Base-by-base conservation (phyloP, 106 monocot genomes). In the Cymbidium sinense region DNA sequence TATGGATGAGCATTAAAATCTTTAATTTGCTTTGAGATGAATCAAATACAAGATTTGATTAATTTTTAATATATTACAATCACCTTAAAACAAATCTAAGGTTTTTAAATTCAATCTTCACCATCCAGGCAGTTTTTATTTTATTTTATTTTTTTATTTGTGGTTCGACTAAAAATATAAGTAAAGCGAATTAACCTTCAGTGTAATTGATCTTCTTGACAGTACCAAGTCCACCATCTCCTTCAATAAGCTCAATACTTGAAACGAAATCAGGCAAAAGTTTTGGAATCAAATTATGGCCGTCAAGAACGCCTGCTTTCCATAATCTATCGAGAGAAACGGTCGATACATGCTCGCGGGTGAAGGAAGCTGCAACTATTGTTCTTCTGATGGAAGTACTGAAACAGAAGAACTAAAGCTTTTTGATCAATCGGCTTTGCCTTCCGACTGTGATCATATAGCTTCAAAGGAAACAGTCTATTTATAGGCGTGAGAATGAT, bases 171-270 rank as follows among this genome's bases (percentile, higher is more conserved):
- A 44, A 11, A 44, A 44, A 44, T 44, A 11, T 6, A 44, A 44
- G 10, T 6, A 58, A 20, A 21, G 21, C 17, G 65, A 34, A 15
- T 6, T 3, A 1, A 80, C 84, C 79, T 21, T 67, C 36, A 18
- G 79, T 61, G 69, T 77, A 71, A 34, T 43, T 70, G 43, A 80
- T 34, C 11, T 80, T 52, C 44, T 64, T 81, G 36, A 78, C 19
- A 29, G 81, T 74, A 43, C 85, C 85, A n/a, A 41, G 71, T 7
- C 81, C 85, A 10, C 81, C 85, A 28, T 77, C 64, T 0, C 85
- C 85, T 51, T 76, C 39, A 33, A 75, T 0, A 44, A 84, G 11
- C 64, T 85, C 85, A 1, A 73, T n/a, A 21, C 77, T 77, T 0
- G 73, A 7, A 27, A 85, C 31, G 62, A 31, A 20, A 11, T 77